These are phyloP conservation scores for Dipodascopsis uninucleata DNA, from an alignment of 805 yeast species.

Conservation along the genomic window DNA sequence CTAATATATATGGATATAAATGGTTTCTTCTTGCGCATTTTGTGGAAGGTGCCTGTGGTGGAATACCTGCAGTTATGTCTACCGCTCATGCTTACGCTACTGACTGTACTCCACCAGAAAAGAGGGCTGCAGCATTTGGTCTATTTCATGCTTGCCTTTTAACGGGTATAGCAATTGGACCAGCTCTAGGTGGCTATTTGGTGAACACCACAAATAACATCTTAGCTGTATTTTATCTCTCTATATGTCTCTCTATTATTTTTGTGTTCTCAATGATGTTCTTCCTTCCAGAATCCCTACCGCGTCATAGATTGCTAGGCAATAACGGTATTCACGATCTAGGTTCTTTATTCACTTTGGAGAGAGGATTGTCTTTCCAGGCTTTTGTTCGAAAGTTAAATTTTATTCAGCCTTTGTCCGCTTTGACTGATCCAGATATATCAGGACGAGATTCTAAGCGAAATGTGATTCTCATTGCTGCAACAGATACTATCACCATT, in stretches of 20 bases:
- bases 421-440: constrained; percentile 15
- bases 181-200: constrained; percentile 29
- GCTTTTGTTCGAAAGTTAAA: constrained; percentile 15
- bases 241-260: constrained; percentile 2
- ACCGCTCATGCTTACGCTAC: constrained; percentile 65
- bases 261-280: constrained; percentile 11
- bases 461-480: constrained; percentile 14
- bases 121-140: constrained; percentile 42
- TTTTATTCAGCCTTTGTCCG: constrained; percentile 29
- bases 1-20: constrained; percentile 22
- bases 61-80: constrained; percentile 52
- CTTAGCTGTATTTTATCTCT: constrained; percentile 12
- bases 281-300: constrained; percentile 25
- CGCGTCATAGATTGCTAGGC: constrained; percentile 14
- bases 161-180: constrained; percentile 32
- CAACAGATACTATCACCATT: constrained; percentile 23
- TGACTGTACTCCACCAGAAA: constrained; percentile 63
- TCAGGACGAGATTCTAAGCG: too few relatives aligned
- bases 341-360: constrained; percentile 3
- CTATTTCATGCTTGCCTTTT: constrained; percentile 32
- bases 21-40: constrained; percentile 45
- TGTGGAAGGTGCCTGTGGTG: constrained; percentile 59
- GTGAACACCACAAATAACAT: constrained; percentile 19
- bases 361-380: neutral
- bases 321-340: constrained; percentile 19